Evolutionary conservation across 352 stramenopile genomes (phyloP).

Genomic region (Globisporangium viniferum): DNA sequence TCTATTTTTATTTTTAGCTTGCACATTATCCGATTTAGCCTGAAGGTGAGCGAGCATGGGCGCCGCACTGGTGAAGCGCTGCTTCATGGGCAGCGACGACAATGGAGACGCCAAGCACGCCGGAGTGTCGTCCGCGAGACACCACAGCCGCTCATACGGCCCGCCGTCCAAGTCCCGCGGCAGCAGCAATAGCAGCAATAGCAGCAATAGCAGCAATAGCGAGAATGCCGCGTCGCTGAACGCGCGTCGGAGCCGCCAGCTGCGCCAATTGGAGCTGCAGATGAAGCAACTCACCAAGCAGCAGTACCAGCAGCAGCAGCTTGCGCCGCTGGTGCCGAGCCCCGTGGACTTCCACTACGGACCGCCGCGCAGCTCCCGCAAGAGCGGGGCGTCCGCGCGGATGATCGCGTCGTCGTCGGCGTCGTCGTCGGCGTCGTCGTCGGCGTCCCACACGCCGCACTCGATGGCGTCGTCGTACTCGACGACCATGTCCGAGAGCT

Average conservation of each 20-base stretch:
- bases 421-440: background rate
- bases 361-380: background rate
- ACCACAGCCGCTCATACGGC: background rate
- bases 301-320: slow-evolving; percentile 9
- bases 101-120: slow-evolving; percentile 1
- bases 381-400: background rate
- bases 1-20: background rate
- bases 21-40: background rate
- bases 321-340: slow-evolving; percentile 6
- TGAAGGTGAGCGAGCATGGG: slow-evolving; percentile 20
- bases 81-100: slow-evolving; percentile 22
- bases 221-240: slow-evolving; percentile 5
- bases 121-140: background rate
- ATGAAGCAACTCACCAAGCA: slow-evolving; percentile 15
- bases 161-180: background rate
- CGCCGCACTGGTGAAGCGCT: slow-evolving; percentile 34
- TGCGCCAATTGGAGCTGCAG: slow-evolving; percentile 16
- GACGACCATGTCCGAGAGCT: slow-evolving; percentile 41
- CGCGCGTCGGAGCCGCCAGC: slow-evolving; percentile 9
- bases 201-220: background rate
- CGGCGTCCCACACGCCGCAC: slow-evolving; percentile 5
- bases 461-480: slow-evolving; percentile 20
- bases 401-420: background rate
- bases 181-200: background rate
- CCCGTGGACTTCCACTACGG: slow-evolving; percentile 3